Evolutionary conservation across 257 asterid species (phyloP), one percentile per base, ranked within the genome.

Genomic region (Apocynum venetum): DNA sequence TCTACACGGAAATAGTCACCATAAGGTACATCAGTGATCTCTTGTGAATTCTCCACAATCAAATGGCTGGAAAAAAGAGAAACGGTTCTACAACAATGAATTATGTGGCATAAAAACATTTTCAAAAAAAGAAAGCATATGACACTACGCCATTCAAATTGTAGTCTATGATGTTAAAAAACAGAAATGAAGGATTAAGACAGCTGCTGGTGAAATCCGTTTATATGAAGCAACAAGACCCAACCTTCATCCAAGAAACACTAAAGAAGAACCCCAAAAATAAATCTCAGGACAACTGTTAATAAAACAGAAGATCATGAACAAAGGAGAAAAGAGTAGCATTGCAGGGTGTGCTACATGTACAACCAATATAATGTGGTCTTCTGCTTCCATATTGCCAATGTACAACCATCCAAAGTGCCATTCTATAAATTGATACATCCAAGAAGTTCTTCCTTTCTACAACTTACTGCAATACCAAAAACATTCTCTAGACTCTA

Each of bases 1-100:
- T 95, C 97, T 76, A 95, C 99, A 31, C 85, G 90, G 83, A 95
- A 93, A 89, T 95, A 95, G 84, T 91, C 98, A 76, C 88, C 96
- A 52, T 89, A 95, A n/a, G 99, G 99, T 48, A 95, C 98, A 63
- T 90, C 99, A 79, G 40, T 84, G 73, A 91, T 86, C 84, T 84
- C 95, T 89, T 95, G 99, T 56, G 97, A 90, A 55, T 93, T 90
- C 80, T 95, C 97, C 44, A 91, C 78, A 79, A 91, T 82, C 84
- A 95, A 88, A 89, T 88, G 94, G 76, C 99, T 93, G 96, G 77
- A 81, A 82, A 40, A 47, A 67, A 60, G 59, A 68, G 66, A 46
- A 80, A 67, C n/a, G 71, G 52, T 19, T n/a, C n/a, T 17, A 73
- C 13, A 8, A 20, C 40, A 52, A 80, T 47, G 17, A 76, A 68